Percentiles rank a stretch among this genome's conserved stretches.
Conservation (phyloP, 768 basidiomycete species). For the Boletus rufocinnamomeus region DNA sequence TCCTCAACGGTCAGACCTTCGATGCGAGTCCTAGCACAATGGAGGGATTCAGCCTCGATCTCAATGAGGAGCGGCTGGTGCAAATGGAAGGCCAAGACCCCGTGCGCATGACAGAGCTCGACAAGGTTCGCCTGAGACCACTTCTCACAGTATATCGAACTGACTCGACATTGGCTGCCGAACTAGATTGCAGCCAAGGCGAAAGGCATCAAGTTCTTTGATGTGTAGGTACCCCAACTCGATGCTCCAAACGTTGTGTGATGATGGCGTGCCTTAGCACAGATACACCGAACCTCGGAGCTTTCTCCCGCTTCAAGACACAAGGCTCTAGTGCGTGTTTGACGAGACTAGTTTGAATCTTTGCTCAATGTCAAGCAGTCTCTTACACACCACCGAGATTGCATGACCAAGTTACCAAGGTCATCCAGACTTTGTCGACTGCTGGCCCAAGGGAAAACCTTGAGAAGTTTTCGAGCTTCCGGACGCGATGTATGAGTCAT, state of each 20-base stretch:
- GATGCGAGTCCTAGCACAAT: slow-evolving; percentile 21
- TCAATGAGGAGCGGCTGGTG: slow-evolving; percentile 71
- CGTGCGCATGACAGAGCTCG: slow-evolving; percentile 84
- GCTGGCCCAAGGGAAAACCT: slow-evolving; percentile 66
- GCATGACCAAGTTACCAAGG: slow-evolving; percentile 56
- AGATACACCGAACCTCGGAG: slow-evolving; percentile 65
- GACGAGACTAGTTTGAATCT: neutral
- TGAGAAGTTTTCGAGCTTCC: slow-evolving; percentile 66
- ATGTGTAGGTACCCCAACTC: slow-evolving; percentile 56
- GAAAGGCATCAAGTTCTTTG: slow-evolving; percentile 81
- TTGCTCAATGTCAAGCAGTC: slow-evolving; percentile 35
- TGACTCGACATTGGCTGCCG: neutral
- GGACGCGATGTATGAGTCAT: slow-evolving; percentile 62
- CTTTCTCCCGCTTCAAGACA: slow-evolving; percentile 38
- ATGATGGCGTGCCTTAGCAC: slow-evolving; percentile 50
- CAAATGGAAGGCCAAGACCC: slow-evolving; percentile 70
- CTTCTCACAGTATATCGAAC: neutral
- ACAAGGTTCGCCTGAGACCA: slow-evolving; percentile 58
- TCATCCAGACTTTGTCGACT: slow-evolving; percentile 67
- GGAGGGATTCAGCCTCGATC: slow-evolving; percentile 67
- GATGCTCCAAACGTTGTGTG: neutral
- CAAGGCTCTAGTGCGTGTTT: slow-evolving; percentile 41
- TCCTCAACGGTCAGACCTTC: slow-evolving; percentile 30
- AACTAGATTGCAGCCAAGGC: slow-evolving; percentile 74
- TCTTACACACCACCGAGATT: slow-evolving; percentile 61